phyloP scores from a whole-genome alignment of 2,329 filamentous ascomycete species.

The Colletotrichum coccodes region DNA sequence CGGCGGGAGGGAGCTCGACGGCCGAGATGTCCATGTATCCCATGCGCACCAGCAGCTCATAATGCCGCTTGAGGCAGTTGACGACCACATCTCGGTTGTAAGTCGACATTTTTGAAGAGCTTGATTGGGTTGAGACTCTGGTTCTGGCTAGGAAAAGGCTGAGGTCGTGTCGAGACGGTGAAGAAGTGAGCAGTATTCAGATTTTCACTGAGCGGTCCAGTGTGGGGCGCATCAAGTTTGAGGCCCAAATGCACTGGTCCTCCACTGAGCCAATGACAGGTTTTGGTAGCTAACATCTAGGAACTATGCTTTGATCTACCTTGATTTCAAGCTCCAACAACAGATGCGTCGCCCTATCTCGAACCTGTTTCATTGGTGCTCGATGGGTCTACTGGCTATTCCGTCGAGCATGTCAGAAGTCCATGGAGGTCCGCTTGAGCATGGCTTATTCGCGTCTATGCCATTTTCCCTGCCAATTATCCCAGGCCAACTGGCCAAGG shows the following conservation, averaged over 20 bases:
- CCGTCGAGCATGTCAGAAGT: too few relatives aligned
- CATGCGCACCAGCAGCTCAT: constrained; percentile 30
- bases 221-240: constrained; percentile 22
- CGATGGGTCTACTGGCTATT: too few relatives aligned
- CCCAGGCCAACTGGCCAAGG: too few relatives aligned
- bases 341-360: too few relatives aligned
- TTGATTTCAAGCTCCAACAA: neutral
- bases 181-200: neutral
- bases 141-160: neutral
- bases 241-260: constrained; percentile 16
- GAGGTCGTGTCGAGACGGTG: neutral
- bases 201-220: constrained; percentile 26
- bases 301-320: neutral
- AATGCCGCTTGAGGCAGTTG: constrained; percentile 29
- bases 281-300: neutral
- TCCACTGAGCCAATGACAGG: neutral
- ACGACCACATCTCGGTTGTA: constrained; percentile 23
- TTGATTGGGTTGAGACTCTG: neutral
- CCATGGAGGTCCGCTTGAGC: too few relatives aligned
- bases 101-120: constrained; percentile 2
- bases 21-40: constrained; percentile 21
- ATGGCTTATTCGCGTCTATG: too few relatives aligned
- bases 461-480: too few relatives aligned
- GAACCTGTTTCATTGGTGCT: neutral
- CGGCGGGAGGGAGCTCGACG: constrained; percentile 18